These are phyloP conservation scores for Aspergillus bertholletiae DNA, from an alignment of 495 filamentous ascomycete species.

Conservation along the genomic window DNA sequence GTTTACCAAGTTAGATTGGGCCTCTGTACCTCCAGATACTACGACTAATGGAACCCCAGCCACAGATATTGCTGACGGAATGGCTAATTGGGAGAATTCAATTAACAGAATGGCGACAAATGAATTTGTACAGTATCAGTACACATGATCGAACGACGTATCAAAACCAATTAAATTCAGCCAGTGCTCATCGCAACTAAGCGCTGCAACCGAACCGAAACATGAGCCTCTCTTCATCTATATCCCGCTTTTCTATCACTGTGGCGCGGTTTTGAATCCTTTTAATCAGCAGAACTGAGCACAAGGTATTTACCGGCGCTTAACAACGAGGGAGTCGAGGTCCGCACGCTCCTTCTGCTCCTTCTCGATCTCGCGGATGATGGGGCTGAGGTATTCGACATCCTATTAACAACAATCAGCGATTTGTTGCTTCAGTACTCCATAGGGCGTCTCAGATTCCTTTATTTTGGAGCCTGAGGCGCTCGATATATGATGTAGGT, in stretches of 20 bases:
- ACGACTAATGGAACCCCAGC: background rate
- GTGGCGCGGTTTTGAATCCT: slow-evolving; percentile 18
- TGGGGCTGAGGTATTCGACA: slow-evolving; percentile 68
- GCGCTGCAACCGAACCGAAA: slow-evolving; percentile 18
- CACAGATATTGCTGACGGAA: slow-evolving; percentile 1
- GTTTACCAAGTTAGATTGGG: background rate
- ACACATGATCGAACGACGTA: slow-evolving; percentile 28
- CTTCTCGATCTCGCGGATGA: slow-evolving; percentile 79
- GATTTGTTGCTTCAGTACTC: slow-evolving; percentile 1
- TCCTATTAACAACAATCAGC: slow-evolving; percentile 53
- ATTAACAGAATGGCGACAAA: slow-evolving; percentile 29
- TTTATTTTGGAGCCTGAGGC: background rate
- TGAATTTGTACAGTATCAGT: slow-evolving; percentile 53
- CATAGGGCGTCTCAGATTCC: background rate
- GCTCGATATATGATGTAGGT: slow-evolving; percentile 10
- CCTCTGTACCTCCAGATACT: background rate
- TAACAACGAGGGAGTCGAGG: slow-evolving; percentile 76
- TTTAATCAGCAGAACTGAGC: slow-evolving; percentile 16
- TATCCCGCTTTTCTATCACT: slow-evolving; percentile 25
- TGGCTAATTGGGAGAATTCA: background rate
- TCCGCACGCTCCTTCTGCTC: slow-evolving; percentile 78
- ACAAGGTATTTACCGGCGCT: slow-evolving; percentile 35
- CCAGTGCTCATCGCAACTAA: slow-evolving; percentile 21
- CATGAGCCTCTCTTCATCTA: slow-evolving; percentile 16
- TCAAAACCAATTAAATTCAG: slow-evolving; percentile 17